Base-by-base conservation (phyloP, 768 basidiomycete species). In the Hysterangium stoloniferum region DNA sequence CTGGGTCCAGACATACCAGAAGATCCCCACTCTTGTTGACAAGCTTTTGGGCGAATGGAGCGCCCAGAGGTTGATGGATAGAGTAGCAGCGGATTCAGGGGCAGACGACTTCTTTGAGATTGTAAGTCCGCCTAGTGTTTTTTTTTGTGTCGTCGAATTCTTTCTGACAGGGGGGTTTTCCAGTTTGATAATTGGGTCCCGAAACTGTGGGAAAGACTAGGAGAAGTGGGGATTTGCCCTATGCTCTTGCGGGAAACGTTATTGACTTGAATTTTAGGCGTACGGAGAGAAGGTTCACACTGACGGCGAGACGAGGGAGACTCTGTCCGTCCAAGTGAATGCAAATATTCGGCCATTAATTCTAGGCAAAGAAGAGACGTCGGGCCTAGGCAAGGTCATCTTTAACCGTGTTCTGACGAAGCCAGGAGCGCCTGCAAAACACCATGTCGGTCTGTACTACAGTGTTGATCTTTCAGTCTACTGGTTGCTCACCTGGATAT, bases 1-100 rank as follows among this genome's bases (percentile, higher is more conserved):
- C 54, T 77, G 75, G 74, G 65, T 65, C 15, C 57, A 64, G 31
- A 75, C 74, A 3, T 77, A 65, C 59, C 73, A 75, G 57, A 66
- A 68, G 13, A 68, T 77, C 22, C 75, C 75, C 2, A 66, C 28
- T 31, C 57, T 72, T 6, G 59, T 69, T 51, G 74, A 76, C 56
- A 58, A 61, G n/a, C 50, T 63, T 15, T 62, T 71, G 19, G 60
- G 58, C 29, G 60, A 59, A 38, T 58, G 53, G 13, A 74, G 74
- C 1, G 74, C 58, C 5, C 59, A 59, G 45, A 57, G 70, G 15
- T 58, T 77, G 9, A 38, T 69, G 5, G 54, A 60, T 5, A 63
- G 71, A 25, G 72, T 72, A 0, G 64, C 59, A 40, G 74, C 71
- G 1, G 71, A 77, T 56, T 73, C 71, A 5, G 65, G 66, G n/a